Percentiles rank a stretch among this genome's conserved stretches.
These are phyloP conservation scores for Raphanus sativus DNA, from an alignment of 345 rosid species.

Conservation along the genomic window DNA sequence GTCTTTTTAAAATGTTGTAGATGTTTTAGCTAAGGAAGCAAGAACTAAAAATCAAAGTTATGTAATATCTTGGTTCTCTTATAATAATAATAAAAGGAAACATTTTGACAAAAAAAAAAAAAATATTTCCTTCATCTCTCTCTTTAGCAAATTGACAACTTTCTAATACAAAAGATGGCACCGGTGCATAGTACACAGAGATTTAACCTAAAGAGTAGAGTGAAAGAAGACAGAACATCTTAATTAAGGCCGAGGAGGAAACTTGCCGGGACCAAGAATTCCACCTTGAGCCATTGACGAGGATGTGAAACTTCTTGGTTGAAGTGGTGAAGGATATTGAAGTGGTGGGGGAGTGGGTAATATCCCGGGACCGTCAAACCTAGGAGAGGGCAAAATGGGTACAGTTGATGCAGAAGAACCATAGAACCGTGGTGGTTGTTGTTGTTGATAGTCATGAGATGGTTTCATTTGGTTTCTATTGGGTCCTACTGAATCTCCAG, in stretches of 20 bases:
- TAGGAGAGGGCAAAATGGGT: slow-evolving; percentile 45
- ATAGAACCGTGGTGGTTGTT: slow-evolving; percentile 49
- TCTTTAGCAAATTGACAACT: neutral
- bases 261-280: slow-evolving; percentile 73
- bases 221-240: neutral
- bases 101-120: too few species aligned
- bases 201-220: neutral
- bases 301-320: slow-evolving; percentile 49
- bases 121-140: neutral
- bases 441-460: slow-evolving; percentile 20
- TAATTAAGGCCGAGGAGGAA: slow-evolving; percentile 53
- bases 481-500: slow-evolving; percentile 45
- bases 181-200: neutral
- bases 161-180: neutral
- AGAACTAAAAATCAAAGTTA: too few species aligned
- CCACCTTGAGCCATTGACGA: slow-evolving; percentile 62
- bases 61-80: too few species aligned
- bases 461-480: slow-evolving; percentile 48
- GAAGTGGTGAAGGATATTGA: slow-evolving; percentile 46
- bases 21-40: too few species aligned
- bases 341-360: slow-evolving; percentile 61
- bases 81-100: too few species aligned
- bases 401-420: slow-evolving; percentile 46
- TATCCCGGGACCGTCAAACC: slow-evolving; percentile 44
- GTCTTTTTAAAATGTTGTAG: too few species aligned